Conservation (phyloP, 2,329 filamentous ascomycete genomes). For the Colletotrichum phormii region DNA sequence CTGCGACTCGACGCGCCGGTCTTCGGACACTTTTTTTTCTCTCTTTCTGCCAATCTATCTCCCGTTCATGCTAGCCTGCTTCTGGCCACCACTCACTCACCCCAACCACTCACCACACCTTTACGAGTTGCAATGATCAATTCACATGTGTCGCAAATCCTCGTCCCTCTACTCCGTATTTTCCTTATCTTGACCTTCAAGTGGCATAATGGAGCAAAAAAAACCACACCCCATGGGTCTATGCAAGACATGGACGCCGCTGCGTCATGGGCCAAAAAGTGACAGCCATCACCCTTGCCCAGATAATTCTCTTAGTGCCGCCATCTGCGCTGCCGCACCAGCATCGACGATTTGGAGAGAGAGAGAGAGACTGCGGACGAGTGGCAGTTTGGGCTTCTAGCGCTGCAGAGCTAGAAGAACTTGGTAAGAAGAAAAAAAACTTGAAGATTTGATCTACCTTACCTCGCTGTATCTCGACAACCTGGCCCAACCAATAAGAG, state of each 20-base stretch:
- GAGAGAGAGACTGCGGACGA: not conserved
- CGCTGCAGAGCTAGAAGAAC: not conserved
- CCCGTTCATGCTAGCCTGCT: not conserved
- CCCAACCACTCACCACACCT: constrained; percentile 1
- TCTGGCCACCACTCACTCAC: not conserved
- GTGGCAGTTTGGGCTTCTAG: not conserved
- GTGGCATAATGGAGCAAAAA: constrained; percentile 20
- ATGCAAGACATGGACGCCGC: constrained; percentile 8
- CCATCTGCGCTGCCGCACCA: not conserved
- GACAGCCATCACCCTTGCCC: not conserved
- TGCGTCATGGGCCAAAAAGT: not conserved
- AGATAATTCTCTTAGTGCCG: not conserved
- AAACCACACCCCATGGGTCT: not conserved
- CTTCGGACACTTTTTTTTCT: constrained; percentile 12
- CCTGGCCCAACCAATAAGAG: constrained; percentile 11
- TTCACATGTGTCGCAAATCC: constrained; percentile 28
- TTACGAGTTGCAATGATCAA: constrained; percentile 35
- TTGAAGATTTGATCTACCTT: not conserved
- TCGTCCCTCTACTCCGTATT: not conserved
- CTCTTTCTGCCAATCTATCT: constrained; percentile 14
- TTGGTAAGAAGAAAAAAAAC: not conserved
- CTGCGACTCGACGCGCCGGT: constrained; percentile 23
- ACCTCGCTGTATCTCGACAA: not conserved
- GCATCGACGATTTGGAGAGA: not conserved
- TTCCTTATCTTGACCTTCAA: constrained; percentile 25